Evolutionary conservation across 108 stramenopile species (phyloP).

Genomic region (Cylindrotheca fusiformis): DNA sequence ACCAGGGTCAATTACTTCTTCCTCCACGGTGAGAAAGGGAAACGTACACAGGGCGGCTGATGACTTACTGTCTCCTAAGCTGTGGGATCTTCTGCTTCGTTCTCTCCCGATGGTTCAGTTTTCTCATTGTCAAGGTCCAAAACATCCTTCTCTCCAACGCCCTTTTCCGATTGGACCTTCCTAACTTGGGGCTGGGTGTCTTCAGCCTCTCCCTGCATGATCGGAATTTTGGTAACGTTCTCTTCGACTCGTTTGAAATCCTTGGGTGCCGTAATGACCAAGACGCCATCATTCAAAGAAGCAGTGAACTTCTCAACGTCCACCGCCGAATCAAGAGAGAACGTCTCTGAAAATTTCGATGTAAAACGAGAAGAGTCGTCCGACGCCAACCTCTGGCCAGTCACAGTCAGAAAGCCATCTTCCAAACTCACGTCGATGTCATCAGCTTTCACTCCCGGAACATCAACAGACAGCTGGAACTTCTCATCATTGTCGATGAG

Average conservation of each 20-base stretch:
- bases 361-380: conserved; percentile 5
- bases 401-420: conserved; percentile 35
- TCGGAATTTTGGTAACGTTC: conserved; percentile 33
- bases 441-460: conserved; percentile 64
- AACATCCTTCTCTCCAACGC: not conserved
- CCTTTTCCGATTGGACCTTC: not conserved
- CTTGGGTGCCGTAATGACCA: conserved; percentile 59
- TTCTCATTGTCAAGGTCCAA: conserved; percentile 1
- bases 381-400: conserved; percentile 11
- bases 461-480: conserved; percentile 64
- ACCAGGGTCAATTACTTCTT: no score
- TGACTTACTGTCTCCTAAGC: no score
- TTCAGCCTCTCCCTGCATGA: conserved; percentile 3
- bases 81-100: no score
- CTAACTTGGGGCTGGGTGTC: not conserved
- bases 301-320: conserved; percentile 55
- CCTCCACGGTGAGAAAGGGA: no score
- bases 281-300: conserved; percentile 50
- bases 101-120: no score
- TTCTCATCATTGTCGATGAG: conserved; percentile 58
- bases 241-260: conserved; percentile 31
- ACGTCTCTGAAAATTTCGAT: conserved; percentile 46
- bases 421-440: conserved; percentile 60
- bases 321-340: conserved; percentile 54
- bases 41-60: no score